Base-by-base conservation (phyloP, 805 yeast genomes). In the Cyberlindnera maritima region DNA sequence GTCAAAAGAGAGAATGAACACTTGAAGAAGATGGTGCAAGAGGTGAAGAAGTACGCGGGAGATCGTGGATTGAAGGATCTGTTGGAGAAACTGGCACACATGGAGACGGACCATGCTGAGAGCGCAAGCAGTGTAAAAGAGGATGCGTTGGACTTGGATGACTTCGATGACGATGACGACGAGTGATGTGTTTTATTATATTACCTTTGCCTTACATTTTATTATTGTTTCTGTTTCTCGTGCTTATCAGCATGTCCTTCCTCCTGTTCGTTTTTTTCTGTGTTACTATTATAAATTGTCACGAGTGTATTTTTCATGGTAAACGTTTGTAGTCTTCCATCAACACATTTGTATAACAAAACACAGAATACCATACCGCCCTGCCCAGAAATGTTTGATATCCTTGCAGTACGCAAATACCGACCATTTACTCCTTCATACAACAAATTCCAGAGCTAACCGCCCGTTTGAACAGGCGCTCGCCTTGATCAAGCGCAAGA, bases 1-100 rank as follows among this genome's bases (percentile, higher is more conserved):
- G 59, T 77, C 26, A 64, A 59, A 23, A 59, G 55, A 19, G 72
- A 71, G 52, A 63, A 74, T 15, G 47, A 31, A 2, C 46, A 36
- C 7, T 28, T 49, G 21, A 38, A 26, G 32, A 33, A 29, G 17
- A 23, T 53, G 21, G 43, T 45, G 15, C 41, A 49, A 1, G 43
- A 36, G 18, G 32, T 42, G 18, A 40, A 34, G 26, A 28, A 28
- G 18, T 36, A 41, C 35, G 43, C 52, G 18, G 23, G 19, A 12
- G 19, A 13, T n/a, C 13, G 41, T 6, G 41, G 47, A 5, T 34
- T 41, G 11, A 12, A 8, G 2, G 48, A 36, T 6, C 11, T 48
- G 25, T 19, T 44, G 44, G 44, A 35, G 3, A 15, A 31, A 15
- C 21, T 44, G 15, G 35, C 28, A 5, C n/a, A n/a, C 13, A 32